These are phyloP conservation scores for Trametes pubescens DNA, from an alignment of 1,284 basidiomycete genomes.

Conservation along the genomic window DNA sequence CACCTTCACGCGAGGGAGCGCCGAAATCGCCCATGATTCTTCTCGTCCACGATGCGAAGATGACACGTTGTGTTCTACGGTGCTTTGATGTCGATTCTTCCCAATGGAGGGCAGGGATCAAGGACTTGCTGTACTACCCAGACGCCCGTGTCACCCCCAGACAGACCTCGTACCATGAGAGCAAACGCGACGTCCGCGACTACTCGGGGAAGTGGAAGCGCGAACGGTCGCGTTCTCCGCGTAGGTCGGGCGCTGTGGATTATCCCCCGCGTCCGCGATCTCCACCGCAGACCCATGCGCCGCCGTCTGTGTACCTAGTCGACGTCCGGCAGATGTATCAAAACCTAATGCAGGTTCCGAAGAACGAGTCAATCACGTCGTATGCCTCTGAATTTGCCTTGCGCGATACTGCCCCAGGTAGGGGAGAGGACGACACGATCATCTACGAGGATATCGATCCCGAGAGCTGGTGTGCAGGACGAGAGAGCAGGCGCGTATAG, in stretches of 20 bases:
- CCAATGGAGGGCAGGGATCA: constrained; percentile 37
- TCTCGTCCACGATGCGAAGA: constrained; percentile 40
- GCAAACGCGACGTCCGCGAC: not conserved
- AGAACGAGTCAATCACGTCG: constrained; percentile 19
- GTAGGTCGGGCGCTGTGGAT: constrained; percentile 18
- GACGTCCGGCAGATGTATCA: constrained; percentile 42
- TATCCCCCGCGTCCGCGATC: constrained; percentile 28
- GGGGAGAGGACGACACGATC: constrained; percentile 24
- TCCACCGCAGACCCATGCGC: constrained; percentile 18
- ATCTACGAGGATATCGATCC: constrained; percentile 27
- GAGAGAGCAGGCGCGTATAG: constrained; percentile 45
- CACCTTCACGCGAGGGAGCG: constrained; percentile 6
- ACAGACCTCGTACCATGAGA: constrained; percentile 4
- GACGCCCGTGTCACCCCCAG: constrained; percentile 3
- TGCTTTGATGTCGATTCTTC: constrained; percentile 37
- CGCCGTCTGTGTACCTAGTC: constrained; percentile 39
- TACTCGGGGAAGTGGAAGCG: constrained; percentile 20
- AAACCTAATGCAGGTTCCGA: constrained; percentile 34
- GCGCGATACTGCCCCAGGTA: constrained; percentile 21
- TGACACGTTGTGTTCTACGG: constrained; percentile 32
- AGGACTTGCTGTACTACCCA: constrained; percentile 32
- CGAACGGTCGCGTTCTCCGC: constrained; percentile 39
- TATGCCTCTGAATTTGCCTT: constrained; percentile 33
- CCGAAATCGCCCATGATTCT: constrained; percentile 34
- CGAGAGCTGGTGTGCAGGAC: constrained; percentile 44